A percentile compares a stretch with the other conserved stretches of the same genome.
Conservation (phyloP, 2,329 filamentous ascomycete species). For the Alternaria sp. region DNA sequence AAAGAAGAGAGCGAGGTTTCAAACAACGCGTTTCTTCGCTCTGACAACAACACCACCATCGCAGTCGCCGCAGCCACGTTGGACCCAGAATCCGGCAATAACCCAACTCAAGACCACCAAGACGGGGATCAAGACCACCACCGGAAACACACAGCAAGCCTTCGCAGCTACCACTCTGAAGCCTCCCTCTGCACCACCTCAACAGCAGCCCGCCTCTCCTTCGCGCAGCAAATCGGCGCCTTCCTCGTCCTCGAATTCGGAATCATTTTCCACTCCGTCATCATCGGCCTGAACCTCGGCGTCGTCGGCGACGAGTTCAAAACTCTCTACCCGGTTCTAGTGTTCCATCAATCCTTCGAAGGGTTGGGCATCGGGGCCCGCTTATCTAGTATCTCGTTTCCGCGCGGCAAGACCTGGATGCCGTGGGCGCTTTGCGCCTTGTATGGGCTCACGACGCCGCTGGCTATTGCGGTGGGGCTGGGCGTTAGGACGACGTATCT, state of each 20-base stretch:
- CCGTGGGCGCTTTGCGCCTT: conserved; percentile 4
- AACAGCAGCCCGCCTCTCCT: not conserved
- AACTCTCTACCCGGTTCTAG: not conserved
- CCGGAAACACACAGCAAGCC: not conserved
- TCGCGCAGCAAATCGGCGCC: conserved; percentile 1
- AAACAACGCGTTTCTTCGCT: not conserved
- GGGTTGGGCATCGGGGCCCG: conserved; percentile 3
- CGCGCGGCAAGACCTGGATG: not conserved
- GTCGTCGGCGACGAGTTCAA: conserved; percentile 4
- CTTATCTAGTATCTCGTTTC: not conserved
- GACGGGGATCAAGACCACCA: not conserved
- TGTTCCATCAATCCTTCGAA: conserved; percentile 9
- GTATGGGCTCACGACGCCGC: conserved; percentile 1
- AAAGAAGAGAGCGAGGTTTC: not conserved
- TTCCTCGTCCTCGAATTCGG: conserved; percentile 9
- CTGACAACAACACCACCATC: not conserved
- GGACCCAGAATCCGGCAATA: not conserved
- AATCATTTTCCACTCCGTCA: conserved; percentile 8
- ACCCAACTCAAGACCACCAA: not conserved
- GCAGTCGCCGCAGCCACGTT: not conserved
- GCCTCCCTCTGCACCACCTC: not conserved
- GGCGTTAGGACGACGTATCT: not conserved
- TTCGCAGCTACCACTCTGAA: not conserved
- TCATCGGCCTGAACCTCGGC: conserved; percentile 7
- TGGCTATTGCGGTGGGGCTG: conserved; percentile 2